Conservation (phyloP, 441 rosid species). For the Kokia cookei region DNA sequence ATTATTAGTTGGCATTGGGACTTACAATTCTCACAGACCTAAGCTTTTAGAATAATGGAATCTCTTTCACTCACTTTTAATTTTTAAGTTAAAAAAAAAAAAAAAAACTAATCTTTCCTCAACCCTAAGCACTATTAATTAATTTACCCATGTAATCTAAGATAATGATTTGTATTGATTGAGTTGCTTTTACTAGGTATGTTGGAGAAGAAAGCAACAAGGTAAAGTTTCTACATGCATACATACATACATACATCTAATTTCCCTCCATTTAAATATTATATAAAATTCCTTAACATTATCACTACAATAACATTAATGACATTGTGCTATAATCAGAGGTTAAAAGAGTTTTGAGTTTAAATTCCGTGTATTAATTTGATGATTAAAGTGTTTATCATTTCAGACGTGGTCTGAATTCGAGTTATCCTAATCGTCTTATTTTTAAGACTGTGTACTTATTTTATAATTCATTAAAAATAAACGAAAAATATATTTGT, state of each 20-base stretch:
- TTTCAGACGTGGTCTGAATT: too few species aligned
- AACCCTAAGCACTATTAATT: constrained; percentile 21
- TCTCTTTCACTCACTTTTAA: constrained; percentile 32
- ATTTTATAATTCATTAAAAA: too few species aligned
- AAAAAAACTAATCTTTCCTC: not conserved
- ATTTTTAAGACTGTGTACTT: too few species aligned
- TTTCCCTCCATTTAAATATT: not conserved
- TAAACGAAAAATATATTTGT: too few species aligned
- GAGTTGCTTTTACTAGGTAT: constrained; percentile 31
- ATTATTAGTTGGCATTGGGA: constrained; percentile 89
- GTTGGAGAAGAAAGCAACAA: constrained; percentile 5
- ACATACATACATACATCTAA: not conserved
- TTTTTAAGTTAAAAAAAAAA: not conserved
- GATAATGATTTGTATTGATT: constrained; percentile 47
- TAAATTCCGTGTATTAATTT: too few species aligned
- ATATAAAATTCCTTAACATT: not conserved
- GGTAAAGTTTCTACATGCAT: not conserved
- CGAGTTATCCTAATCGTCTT: too few species aligned
- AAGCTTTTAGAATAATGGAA: constrained; percentile 50
- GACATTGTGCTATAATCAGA: too few species aligned
- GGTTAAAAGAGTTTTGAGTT: too few species aligned
- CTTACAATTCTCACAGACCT: constrained; percentile 58
- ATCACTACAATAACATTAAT: not conserved
- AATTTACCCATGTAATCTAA: constrained; percentile 6
- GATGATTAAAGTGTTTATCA: too few species aligned